Percentiles rank a stretch among this genome's conserved stretches.
Evolutionary conservation across 139 green algal species (phyloP).

Genomic region (Auxenochlorella protothecoides): DNA sequence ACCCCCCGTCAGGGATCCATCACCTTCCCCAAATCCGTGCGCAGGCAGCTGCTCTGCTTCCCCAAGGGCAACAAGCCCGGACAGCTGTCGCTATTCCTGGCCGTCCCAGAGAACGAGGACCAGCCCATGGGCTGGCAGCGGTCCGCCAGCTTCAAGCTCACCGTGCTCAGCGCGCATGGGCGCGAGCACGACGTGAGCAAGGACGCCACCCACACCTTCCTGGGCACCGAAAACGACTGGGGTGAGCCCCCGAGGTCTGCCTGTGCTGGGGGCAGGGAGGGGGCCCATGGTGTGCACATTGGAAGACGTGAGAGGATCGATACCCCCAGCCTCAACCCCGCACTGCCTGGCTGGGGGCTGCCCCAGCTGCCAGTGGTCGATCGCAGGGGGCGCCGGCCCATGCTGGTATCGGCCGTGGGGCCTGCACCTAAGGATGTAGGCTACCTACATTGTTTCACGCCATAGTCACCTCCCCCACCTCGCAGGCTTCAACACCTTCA

Average conservation of each 20-base stretch:
- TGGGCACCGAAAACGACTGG: constrained; percentile 58
- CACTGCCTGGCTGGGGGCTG: not conserved
- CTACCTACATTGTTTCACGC: too few relatives aligned
- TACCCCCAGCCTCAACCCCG: not conserved
- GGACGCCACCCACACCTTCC: constrained; percentile 65
- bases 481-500: constrained; percentile 74
- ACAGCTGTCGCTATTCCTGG: constrained; percentile 58
- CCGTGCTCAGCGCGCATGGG: constrained; percentile 59
- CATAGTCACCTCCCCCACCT: not conserved
- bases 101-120: constrained; percentile 51
- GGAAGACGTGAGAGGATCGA: too few relatives aligned
- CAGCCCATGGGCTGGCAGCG: constrained; percentile 42
- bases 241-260: not conserved
- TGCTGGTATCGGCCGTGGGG: not conserved
- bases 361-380: not conserved
- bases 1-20: not conserved
- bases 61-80: constrained; percentile 41
- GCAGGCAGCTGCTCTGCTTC: constrained; percentile 72
- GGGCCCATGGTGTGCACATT: not conserved
- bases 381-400: not conserved
- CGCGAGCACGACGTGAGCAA: constrained; percentile 42
- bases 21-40: not conserved
- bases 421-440: too few relatives aligned
- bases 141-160: constrained; percentile 66
- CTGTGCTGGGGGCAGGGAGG: not conserved